These are phyloP conservation scores for Zychaea mexicana DNA, from an alignment of 371 early-diverging fungal species.

Conservation along the genomic window DNA sequence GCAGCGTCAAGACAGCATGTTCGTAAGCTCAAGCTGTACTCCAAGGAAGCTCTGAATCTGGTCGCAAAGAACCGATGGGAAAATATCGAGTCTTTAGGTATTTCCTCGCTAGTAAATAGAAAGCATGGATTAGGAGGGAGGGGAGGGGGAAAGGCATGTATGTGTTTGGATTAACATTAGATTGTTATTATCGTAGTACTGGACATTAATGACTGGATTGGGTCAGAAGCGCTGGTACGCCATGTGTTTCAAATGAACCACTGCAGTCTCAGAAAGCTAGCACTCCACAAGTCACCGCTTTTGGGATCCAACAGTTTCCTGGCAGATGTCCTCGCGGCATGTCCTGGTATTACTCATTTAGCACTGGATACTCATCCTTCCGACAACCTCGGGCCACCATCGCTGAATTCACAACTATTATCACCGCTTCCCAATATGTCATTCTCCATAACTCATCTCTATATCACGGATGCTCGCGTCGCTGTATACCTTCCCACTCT, in stretches of 20 bases:
- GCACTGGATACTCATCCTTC: background rate
- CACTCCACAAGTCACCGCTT: slow-evolving; percentile 3
- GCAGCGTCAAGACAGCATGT: background rate
- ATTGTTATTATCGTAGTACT: background rate
- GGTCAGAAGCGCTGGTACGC: background rate
- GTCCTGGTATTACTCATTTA: background rate
- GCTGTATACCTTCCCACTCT: background rate
- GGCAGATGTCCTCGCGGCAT: background rate
- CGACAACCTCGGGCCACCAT: background rate
- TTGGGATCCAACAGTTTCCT: background rate
- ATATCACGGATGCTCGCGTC: slow-evolving; percentile 1
- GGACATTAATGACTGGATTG: background rate
- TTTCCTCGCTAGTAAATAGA: background rate
- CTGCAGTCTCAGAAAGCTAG: background rate
- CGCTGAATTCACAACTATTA: background rate
- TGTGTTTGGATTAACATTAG: no score
- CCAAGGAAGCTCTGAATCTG: background rate
- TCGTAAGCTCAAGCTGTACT: background rate
- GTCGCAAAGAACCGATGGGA: background rate
- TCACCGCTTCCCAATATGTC: background rate
- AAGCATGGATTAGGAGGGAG: background rate
- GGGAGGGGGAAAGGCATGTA: background rate
- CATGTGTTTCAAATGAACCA: background rate
- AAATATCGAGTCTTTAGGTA: background rate
- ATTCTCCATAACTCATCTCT: background rate